phyloP scores from a whole-genome alignment of 1,139 yeast species.

The Hansenula lynferdii region DNA sequence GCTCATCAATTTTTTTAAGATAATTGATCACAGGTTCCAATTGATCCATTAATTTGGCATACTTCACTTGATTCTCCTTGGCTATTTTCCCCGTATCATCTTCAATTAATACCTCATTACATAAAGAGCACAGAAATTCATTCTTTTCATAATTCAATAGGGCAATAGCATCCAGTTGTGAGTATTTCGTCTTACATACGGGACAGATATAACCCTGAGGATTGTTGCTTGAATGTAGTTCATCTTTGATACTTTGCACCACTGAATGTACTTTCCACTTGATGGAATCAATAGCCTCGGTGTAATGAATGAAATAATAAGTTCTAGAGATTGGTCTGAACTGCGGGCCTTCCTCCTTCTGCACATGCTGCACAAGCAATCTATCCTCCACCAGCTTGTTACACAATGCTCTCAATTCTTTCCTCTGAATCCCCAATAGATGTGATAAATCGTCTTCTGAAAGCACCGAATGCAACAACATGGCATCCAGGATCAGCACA shows the following conservation, averaged over 20 bases:
- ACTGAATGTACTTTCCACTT: conserved; percentile 95
- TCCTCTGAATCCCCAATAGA: conserved; percentile 77
- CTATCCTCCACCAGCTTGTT: conserved; percentile 82
- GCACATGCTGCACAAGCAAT: conserved; percentile 59
- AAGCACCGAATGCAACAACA: conserved; percentile 83
- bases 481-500: conserved; percentile 80
- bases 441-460: conserved; percentile 91
- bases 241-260: conserved; percentile 74
- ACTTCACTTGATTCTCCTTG: conserved; percentile 71
- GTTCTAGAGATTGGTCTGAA: conserved; percentile 70
- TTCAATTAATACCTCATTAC: conserved; percentile 71
- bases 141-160: conserved; percentile 74
- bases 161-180: conserved; percentile 85
- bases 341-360: conserved; percentile 77
- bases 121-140: conserved; percentile 79
- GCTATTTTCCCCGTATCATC: conserved; percentile 88
- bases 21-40: conserved; percentile 84
- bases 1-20: conserved; percentile 81
- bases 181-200: conserved; percentile 71
- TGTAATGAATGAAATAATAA: conserved; percentile 81
- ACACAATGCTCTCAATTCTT: conserved; percentile 81
- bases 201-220: conserved; percentile 96
- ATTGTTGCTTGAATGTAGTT: conserved; percentile 75
- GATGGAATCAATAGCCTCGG: conserved; percentile 92
- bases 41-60: conserved; percentile 83